Percentiles rank a stretch among this genome's conserved stretches.
Conservation (phyloP, 768 basidiomycete species). For the Cystobasidium tubakii region DNA sequence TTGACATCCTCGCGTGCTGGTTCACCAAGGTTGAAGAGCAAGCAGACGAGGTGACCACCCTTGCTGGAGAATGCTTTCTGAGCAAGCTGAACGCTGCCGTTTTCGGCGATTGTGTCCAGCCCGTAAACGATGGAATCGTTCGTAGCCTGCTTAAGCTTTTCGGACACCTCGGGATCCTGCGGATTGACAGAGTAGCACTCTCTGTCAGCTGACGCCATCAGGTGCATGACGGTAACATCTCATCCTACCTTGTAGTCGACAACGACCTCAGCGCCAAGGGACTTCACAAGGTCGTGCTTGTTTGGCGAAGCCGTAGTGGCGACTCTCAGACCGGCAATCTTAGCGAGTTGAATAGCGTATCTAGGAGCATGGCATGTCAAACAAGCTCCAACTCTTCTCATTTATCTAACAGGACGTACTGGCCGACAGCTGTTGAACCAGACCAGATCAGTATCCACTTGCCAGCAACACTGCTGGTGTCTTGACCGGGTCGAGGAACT, state of each 20-base stretch:
- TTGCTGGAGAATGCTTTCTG: conserved; percentile 2
- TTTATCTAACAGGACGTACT: conserved; percentile 5
- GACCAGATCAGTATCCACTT: conserved; percentile 37
- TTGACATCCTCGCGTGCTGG: conserved; percentile 15
- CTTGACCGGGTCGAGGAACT: background rate
- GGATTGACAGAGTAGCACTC: too few relatives aligned
- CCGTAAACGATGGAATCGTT: conserved; percentile 15
- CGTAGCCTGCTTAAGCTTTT: conserved; percentile 21
- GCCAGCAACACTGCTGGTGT: conserved; percentile 17
- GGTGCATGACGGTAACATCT: too few relatives aligned
- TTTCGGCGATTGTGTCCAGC: conserved; percentile 13
- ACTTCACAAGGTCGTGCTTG: conserved; percentile 52
- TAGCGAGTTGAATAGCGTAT: conserved; percentile 52
- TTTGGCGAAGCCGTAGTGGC: conserved; percentile 43
- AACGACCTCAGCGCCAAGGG: conserved; percentile 61
- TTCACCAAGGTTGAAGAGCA: background rate
- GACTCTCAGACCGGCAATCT: conserved; percentile 53
- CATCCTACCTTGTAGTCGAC: conserved; percentile 58
- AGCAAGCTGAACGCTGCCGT: background rate
- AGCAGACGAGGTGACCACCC: conserved; percentile 7
- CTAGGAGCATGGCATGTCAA: too few relatives aligned
- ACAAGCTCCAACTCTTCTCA: too few relatives aligned
- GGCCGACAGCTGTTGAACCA: conserved; percentile 33
- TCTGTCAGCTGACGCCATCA: too few relatives aligned
- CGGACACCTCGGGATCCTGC: conserved; percentile 19